Evolutionary conservation across 768 basidiomycete genomes (phyloP), one percentile per base, ranked within the genome.

Genomic region (Kwoniella botswanensis): DNA sequence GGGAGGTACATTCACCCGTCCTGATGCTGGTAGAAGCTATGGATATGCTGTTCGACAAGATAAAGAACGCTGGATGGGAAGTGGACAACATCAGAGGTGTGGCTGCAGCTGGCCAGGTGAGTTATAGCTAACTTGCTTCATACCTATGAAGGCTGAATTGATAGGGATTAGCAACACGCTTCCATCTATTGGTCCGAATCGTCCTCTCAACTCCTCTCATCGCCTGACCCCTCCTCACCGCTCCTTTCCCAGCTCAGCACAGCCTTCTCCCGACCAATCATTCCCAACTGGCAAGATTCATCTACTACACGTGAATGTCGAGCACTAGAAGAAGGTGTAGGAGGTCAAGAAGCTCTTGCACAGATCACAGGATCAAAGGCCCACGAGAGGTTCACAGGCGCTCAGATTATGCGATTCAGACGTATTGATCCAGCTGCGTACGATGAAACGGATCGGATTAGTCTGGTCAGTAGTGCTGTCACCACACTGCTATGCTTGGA

Each of bases 231-330:
- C 0, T 71, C 80, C 10, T 83, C 86, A 63, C 79, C 87, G 1
- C 84, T 93, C 10, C 84, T 85, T 11, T 86, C 87, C 2, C 92
- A 93, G 74, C 84, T 94, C 46, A 24, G 88, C 87, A 80, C 77
- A 9, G 92, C 92, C 2, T 93, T 94, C 82, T 89, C 92, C 6
- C 83, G 89, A 13, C 86, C 86, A 1, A 86, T 86, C 71, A 88
- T 90, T 3, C 92, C 93, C 11, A 94, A 94, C 78, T 95, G 93
- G 93, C 93, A 94, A 81, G 93, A 94, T 82, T 92, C 92, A 1
- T 93, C 92, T 0, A 94, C 93, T 0, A 90, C 89, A 0, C 83
- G 84, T 54, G 92, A 94, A 74, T 94, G 93, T 78, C 84, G 85
- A 66, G 87, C 86, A 68, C 84, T 94, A 54, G 91, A 93, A 77